Evolutionary conservation across 1,284 basidiomycete species (phyloP).

Genomic region (Ganoderma leucocontextum): DNA sequence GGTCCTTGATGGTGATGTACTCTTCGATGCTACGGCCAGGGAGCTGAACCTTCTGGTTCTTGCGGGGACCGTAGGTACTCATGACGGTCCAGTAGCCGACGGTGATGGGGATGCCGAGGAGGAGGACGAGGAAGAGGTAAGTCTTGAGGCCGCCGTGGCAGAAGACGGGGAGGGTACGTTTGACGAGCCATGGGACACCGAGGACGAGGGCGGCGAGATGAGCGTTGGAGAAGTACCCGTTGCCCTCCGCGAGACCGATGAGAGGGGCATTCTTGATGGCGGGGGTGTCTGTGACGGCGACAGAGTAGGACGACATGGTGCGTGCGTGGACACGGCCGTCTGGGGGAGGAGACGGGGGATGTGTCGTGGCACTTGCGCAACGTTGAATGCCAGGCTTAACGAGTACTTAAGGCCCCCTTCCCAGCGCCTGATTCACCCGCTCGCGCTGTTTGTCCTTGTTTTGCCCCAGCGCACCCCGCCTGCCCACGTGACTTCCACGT

Average conservation of each 20-base stretch:
- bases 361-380: constrained; percentile 26
- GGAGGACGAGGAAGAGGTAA: constrained; percentile 81
- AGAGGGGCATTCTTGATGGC: constrained; percentile 88
- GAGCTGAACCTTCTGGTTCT: constrained; percentile 89
- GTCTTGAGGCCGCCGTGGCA: constrained; percentile 84
- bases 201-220: constrained; percentile 84
- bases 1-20: constrained; percentile 93
- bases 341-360: constrained; percentile 9
- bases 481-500: constrained; percentile 9
- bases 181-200: constrained; percentile 83
- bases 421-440: not conserved
- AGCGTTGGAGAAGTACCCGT: constrained; percentile 82
- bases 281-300: constrained; percentile 66
- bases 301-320: constrained; percentile 56
- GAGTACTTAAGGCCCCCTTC: not conserved
- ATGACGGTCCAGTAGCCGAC: constrained; percentile 92
- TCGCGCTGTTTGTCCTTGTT: constrained; percentile 15
- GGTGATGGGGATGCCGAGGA: constrained; percentile 82
- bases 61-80: constrained; percentile 83
- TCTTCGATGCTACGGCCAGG: constrained; percentile 88
- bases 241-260: constrained; percentile 86
- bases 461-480: not conserved
- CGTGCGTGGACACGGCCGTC: constrained; percentile 15
- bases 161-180: constrained; percentile 80
- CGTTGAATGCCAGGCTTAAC: not conserved